These are phyloP conservation scores for Leptodontidium sp. DNA, from an alignment of 2,329 filamentous ascomycete species.

Conservation along the genomic window DNA sequence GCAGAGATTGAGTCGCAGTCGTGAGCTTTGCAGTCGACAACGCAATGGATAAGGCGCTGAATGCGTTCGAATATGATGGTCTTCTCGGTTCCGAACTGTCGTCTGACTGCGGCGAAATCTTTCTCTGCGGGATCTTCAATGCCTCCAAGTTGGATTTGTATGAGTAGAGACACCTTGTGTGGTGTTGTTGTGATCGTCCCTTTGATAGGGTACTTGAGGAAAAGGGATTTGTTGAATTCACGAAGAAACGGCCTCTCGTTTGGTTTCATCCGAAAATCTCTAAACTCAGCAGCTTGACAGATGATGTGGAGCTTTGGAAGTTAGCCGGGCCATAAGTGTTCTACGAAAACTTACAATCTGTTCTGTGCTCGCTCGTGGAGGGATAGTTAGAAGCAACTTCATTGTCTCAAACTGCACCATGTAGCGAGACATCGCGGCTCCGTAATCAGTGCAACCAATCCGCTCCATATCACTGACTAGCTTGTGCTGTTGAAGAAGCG, in stretches of 20 bases:
- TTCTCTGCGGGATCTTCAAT: slow-evolving; percentile 69
- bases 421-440: slow-evolving; percentile 83
- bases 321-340: slow-evolving; percentile 34
- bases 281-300: slow-evolving; percentile 75
- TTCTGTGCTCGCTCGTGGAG: slow-evolving; percentile 66
- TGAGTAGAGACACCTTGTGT: slow-evolving; percentile 80
- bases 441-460: slow-evolving; percentile 74
- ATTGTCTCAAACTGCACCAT: slow-evolving; percentile 84
- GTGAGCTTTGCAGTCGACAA: slow-evolving; percentile 74
- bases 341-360: slow-evolving; percentile 67
- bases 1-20: slow-evolving; percentile 71
- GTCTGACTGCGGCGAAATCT: slow-evolving; percentile 60
- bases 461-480: slow-evolving; percentile 60
- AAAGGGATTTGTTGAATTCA: slow-evolving; percentile 72
- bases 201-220: slow-evolving; percentile 75
- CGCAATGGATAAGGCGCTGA: slow-evolving; percentile 75
- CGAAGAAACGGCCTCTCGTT: slow-evolving; percentile 76
- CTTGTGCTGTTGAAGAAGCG: slow-evolving; percentile 65
- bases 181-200: slow-evolving; percentile 69
- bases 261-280: slow-evolving; percentile 73
- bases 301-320: slow-evolving; percentile 67
- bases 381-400: slow-evolving; percentile 71
- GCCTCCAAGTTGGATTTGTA: slow-evolving; percentile 78
- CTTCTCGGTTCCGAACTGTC: slow-evolving; percentile 68
- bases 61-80: slow-evolving; percentile 71